These are phyloP conservation scores for Hymenoscyphus albidus DNA, from an alignment of 2,329 filamentous ascomycete genomes.

Conservation along the genomic window DNA sequence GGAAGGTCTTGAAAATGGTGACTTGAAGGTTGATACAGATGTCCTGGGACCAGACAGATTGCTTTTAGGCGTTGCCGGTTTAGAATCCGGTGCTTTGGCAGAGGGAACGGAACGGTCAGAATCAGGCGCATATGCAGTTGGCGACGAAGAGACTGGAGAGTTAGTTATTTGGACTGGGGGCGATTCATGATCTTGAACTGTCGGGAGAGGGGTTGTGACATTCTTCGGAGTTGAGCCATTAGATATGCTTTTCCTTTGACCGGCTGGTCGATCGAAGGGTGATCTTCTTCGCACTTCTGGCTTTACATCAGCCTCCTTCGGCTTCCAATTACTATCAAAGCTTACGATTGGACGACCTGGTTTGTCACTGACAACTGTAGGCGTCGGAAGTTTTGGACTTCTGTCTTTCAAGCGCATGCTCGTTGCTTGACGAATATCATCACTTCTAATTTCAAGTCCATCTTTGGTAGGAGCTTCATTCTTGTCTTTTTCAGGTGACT, in stretches of 20 bases:
- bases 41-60: conserved; percentile 18
- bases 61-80: conserved; percentile 21
- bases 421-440: conserved; percentile 87
- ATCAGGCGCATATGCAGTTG: conserved; percentile 49
- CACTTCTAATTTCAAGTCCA: conserved; percentile 75
- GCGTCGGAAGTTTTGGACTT: conserved; percentile 81
- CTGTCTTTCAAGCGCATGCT: conserved; percentile 85
- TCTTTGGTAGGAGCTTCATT: conserved; percentile 49
- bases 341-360: conserved; percentile 94
- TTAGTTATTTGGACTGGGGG: conserved; percentile 45
- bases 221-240: conserved; percentile 27
- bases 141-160: conserved; percentile 40
- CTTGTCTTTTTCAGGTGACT: conserved; percentile 15
- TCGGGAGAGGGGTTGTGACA: conserved; percentile 35
- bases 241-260: conserved; percentile 29
- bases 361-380: conserved; percentile 85
- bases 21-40: conserved; percentile 23
- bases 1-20: conserved; percentile 1
- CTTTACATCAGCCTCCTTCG: conserved; percentile 62
- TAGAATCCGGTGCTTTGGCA: conserved; percentile 15
- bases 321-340: conserved; percentile 82
- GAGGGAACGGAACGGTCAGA: conserved; percentile 26
- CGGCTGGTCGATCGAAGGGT: conserved; percentile 28
- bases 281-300: conserved; percentile 44
- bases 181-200: conserved; percentile 39